Conservation (phyloP, 345 rosid genomes). For the Salix udensis region DNA sequence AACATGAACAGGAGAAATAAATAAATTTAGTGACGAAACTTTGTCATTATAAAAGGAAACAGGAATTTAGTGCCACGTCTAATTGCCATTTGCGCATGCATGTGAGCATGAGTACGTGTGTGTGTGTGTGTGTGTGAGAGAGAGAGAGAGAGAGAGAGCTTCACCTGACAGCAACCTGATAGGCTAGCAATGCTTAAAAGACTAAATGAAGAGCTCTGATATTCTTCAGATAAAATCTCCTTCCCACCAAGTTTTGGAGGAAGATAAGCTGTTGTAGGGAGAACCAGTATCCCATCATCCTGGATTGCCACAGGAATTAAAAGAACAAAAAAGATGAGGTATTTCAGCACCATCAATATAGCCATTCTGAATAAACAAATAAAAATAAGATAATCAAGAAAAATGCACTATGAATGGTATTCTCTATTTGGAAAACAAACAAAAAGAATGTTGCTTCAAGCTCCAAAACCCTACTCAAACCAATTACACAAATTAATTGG, state of each 20-base stretch:
- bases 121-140: neutral
- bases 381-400: neutral
- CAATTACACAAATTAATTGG: neutral
- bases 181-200: constrained; percentile 84
- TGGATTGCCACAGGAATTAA: constrained; percentile 17
- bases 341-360: neutral
- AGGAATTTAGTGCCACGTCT: neutral
- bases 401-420: neutral
- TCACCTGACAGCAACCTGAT: constrained; percentile 97
- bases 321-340: neutral
- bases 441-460: neutral
- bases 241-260: constrained; percentile 88
- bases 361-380: neutral
- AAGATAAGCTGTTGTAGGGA: constrained; percentile 68
- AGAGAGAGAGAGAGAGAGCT: constrained; percentile 15
- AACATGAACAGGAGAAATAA: constrained; percentile 19
- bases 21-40: neutral
- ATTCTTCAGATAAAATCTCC: constrained; percentile 69
- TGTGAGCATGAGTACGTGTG: neutral
- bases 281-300: constrained; percentile 90
- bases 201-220: constrained; percentile 49
- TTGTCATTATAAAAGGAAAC: neutral
- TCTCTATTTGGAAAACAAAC: neutral
- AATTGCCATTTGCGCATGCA: neutral
- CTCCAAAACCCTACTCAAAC: neutral